Evolutionary conservation across 805 yeast genomes (phyloP).

Genomic region (Kluyveromyces wickerhamii): DNA sequence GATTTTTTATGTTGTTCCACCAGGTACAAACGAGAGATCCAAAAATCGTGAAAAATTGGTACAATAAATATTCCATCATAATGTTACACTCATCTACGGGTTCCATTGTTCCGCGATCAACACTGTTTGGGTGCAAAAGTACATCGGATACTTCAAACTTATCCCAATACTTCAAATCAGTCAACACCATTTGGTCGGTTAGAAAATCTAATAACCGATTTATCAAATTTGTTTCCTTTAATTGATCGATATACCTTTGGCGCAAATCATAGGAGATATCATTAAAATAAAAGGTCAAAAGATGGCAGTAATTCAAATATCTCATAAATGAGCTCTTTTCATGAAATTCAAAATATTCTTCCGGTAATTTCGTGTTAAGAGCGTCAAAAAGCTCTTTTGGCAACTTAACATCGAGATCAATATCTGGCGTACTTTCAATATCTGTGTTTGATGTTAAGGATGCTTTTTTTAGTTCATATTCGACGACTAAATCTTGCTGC

Average conservation of each 20-base stretch:
- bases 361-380: conserved; percentile 24
- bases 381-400: conserved; percentile 32
- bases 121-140: conserved; percentile 13
- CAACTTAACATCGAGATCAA: conserved; percentile 20
- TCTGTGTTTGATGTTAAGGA: conserved; percentile 7
- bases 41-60: conserved; percentile 22
- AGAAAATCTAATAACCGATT: conserved; percentile 44
- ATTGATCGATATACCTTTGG: conserved; percentile 48
- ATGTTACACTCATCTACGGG: conserved; percentile 23
- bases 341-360: conserved; percentile 35
- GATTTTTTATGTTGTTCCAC: conserved; percentile 64
- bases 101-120: conserved; percentile 19
- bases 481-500: conserved; percentile 57
- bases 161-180: conserved; percentile 19
- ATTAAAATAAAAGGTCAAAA: conserved; percentile 53
- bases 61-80: conserved; percentile 20
- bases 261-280: conserved; percentile 60
- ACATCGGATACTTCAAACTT: conserved; percentile 20
- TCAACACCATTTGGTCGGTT: conserved; percentile 44
- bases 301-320: conserved; percentile 62
- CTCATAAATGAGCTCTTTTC: conserved; percentile 31
- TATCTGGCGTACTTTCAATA: conserved; percentile 8
- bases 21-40: conserved; percentile 38
- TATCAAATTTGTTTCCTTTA: conserved; percentile 43
- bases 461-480: conserved; percentile 43